Base-by-base conservation (phyloP, 2,329 filamentous ascomycete species). In the Talaromyces verruculosus region DNA sequence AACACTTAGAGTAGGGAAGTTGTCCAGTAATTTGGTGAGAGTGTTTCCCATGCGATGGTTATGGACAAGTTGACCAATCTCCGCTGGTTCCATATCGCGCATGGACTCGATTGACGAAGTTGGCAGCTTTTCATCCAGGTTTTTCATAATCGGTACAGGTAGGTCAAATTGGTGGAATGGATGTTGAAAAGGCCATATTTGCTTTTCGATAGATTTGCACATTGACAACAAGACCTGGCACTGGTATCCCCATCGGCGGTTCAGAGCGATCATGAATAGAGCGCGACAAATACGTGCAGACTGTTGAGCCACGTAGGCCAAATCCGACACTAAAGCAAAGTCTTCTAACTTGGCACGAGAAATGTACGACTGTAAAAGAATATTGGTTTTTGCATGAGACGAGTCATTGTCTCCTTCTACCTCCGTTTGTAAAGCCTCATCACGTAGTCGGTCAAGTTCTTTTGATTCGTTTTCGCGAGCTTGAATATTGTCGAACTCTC, bases 401-500 rank as follows among this genome's bases (percentile, higher is more conserved):
- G 85, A 85, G 47, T 85, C 83, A 62, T 86, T 84, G 1, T 84
- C 84, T 53, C 89, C 90, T 64, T 89, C 89, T 25, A 98, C 88
- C 69, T 93, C 88, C 66, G 93, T 97, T 19, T 89, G 89, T 13
- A 91, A 86, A 17, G 85, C 83, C 39, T 93, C 88, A 0, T 91
- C 83, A 69, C 87, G 88, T 62, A 99, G 84, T 25, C 87, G 84
- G 19, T 85, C 85, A n/a, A 99, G 83, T 76, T 99, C 96, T 72
- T 93, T 91, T 65, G 90, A 89, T 78, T 99, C 96, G 61, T 82
- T 95, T 64, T 99, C 95, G 68, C 96, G 85, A 5, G 91, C 93
- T 75, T 97, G 93, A 49, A 99, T 91, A 70, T 99, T 97, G 80
- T 98, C 93, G 72, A 99, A 99, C 77, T 99, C 95, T 69, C 93